Base-by-base conservation (phyloP, 768 basidiomycete genomes). In the Termitomyces sp. region DNA sequence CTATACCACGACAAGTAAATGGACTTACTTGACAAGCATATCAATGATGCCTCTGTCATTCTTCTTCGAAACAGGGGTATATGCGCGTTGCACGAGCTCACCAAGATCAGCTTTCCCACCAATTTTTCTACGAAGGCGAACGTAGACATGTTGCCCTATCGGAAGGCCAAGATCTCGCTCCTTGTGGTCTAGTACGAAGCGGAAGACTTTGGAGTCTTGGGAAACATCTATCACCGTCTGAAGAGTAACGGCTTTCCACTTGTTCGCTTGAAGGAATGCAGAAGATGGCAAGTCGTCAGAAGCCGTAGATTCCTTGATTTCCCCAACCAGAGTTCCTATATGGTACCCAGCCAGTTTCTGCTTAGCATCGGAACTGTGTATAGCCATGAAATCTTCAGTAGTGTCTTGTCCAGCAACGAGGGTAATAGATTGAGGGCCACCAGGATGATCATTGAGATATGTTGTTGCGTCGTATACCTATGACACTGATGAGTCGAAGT, bases 381-480 rank as follows among this genome's bases (percentile, higher is more conserved):
- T 84, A 0, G 82, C 79, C 66, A 84, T 72, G 66, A 85, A 86
- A 57, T 86, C 84, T 14, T 86, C 84, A 0, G 82, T 79, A 3
- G 80, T 78, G 59, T 86, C 84, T 59, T 83, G 73, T 0, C 83
- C 83, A 1, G 82, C 82, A 10, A 80, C 76, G 19, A 80, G 69
- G 14, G 72, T 66, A 54, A 86, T 86, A 2, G 80, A 80, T 53
- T 81, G 75, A 0, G 73, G 69, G 1, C 84, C 83, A 7, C 83
- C 84, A 0, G 85, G 85, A 62, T 86, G 85, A 14, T 80, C 78
- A 5, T 75, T 69, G 43, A 85, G 67, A 60, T 76, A 84, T 7
- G 62, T 65, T 0, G 78, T 79, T 4, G 74, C 80, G 46, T 83
- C 77, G 61, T 85, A 85, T 6, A 82, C 80, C 63, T 68, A 45